These are phyloP conservation scores for Ascochyta clinopodiicola DNA, from an alignment of 2,329 filamentous ascomycete species.

Conservation along the genomic window DNA sequence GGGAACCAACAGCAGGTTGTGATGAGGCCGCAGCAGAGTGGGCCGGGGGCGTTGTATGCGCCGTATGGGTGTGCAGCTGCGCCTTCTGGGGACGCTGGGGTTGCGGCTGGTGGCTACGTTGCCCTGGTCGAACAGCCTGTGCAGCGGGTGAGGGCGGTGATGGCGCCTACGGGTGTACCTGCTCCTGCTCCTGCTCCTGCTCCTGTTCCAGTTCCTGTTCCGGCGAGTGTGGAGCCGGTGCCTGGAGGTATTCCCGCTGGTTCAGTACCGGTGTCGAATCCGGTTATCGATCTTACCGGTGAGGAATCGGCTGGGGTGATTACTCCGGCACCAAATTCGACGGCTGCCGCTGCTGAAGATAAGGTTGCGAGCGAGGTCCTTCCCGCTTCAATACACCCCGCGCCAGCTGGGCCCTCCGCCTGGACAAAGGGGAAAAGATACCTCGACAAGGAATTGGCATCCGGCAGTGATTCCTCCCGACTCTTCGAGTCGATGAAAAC, in stretches of 20 bases:
- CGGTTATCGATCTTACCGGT: too few species aligned
- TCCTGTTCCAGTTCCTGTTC: not conserved
- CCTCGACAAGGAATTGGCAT: not conserved
- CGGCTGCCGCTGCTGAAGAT: not conserved
- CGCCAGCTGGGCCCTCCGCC: not conserved
- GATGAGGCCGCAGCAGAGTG: not conserved
- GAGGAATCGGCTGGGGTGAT: too few species aligned
- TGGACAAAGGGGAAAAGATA: not conserved
- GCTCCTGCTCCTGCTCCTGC: not conserved
- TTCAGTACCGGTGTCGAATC: too few species aligned
- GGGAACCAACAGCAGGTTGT: not conserved
- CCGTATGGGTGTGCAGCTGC: not conserved
- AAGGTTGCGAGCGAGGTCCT: too few species aligned
- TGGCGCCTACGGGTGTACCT: not conserved
- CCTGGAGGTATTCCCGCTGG: not conserved
- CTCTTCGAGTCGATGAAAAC: conserved; percentile 2
- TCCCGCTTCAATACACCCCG: not conserved
- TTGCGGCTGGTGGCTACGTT: not conserved
- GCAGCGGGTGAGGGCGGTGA: not conserved
- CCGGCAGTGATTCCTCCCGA: not conserved
- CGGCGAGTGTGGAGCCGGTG: not conserved
- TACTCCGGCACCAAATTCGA: too few species aligned
- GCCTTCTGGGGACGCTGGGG: not conserved
- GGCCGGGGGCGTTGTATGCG: not conserved
- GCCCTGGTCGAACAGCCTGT: not conserved